Percentiles rank a stretch among this genome's conserved stretches.
phyloP scores from a whole-genome alignment of 208 protist genomes.

The Jaenimonas drosophilae region DNA sequence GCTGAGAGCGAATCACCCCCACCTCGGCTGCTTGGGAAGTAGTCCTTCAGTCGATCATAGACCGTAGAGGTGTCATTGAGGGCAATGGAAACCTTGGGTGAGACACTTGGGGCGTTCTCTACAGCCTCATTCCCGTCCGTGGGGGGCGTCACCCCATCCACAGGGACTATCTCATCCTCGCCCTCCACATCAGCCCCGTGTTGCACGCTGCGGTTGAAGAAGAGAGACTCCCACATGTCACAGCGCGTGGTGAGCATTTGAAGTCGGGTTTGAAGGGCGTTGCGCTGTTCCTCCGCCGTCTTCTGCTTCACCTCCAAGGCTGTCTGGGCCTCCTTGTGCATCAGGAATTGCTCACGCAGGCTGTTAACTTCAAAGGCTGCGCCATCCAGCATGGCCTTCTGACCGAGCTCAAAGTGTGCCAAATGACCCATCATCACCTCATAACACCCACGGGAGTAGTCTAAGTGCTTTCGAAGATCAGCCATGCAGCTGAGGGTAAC shows the following conservation, averaged over 20 bases:
- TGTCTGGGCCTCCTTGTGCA: conserved; percentile 58
- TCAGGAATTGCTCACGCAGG: conserved; percentile 58
- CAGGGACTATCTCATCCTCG: background rate
- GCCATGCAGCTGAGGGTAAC: conserved; percentile 27
- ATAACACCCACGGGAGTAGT: conserved; percentile 21
- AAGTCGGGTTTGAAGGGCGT: conserved; percentile 23
- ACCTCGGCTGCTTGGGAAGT: no score
- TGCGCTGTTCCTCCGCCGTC: conserved; percentile 24
- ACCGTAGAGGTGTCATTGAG: background rate
- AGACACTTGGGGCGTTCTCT: background rate
- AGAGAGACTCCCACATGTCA: conserved; percentile 34
- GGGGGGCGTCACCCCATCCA: background rate
- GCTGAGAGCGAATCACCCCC: background rate
- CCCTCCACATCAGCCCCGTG: background rate
- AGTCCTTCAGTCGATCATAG: background rate
- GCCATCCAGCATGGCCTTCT: conserved; percentile 47
- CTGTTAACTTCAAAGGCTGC: conserved; percentile 50
- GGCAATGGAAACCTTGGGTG: background rate
- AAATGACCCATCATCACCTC: conserved; percentile 32
- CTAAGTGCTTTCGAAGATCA: conserved; percentile 23
- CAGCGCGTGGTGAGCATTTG: conserved; percentile 17
- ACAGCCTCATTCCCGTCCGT: background rate
- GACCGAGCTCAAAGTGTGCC: conserved; percentile 51
- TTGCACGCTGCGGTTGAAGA: conserved; percentile 14
- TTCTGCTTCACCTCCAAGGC: conserved; percentile 61